A percentile compares a stretch with the other conserved stretches of the same genome.
phyloP scores from a whole-genome alignment of 768 basidiomycete species.

The Suillus alpinus region DNA sequence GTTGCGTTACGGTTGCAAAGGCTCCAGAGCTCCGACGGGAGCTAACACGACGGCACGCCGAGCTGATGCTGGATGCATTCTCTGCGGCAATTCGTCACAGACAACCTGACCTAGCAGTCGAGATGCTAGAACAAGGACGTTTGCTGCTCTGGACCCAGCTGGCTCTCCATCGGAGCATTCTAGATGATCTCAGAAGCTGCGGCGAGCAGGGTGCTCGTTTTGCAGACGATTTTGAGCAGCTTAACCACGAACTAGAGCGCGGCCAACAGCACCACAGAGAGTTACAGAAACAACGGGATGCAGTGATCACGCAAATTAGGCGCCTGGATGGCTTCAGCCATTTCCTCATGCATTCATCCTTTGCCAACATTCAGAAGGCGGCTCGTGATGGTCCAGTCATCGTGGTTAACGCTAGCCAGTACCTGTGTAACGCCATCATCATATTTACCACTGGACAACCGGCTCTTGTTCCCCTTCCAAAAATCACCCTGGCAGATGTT shows the following conservation, averaged over 20 bases:
- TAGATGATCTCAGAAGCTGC: conserved; percentile 20
- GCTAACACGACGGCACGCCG: conserved; percentile 12
- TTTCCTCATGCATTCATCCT: conserved; percentile 22
- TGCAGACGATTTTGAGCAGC: conserved; percentile 18
- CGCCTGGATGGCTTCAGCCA: conserved; percentile 19
- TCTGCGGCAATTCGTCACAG: conserved; percentile 21
- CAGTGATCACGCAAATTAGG: conserved; percentile 23
- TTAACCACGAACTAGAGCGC: conserved; percentile 21
- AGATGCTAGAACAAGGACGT: conserved; percentile 34
- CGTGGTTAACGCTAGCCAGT: conserved; percentile 27
- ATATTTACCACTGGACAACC: conserved; percentile 11
- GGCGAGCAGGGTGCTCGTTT: conserved; percentile 9
- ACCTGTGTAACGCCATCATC: conserved; percentile 20
- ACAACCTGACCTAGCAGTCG: conserved; percentile 25
- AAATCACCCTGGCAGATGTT: conserved; percentile 8
- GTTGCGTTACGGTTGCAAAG: conserved; percentile 16
- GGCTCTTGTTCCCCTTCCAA: conserved; percentile 11
- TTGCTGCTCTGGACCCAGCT: conserved; percentile 24
- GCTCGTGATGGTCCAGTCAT: conserved; percentile 29
- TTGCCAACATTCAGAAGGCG: conserved; percentile 15
- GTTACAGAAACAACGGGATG: conserved; percentile 23
- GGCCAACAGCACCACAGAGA: conserved; percentile 17
- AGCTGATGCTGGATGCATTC: conserved; percentile 23
- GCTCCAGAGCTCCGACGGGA: conserved; percentile 13
- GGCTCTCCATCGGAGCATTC: conserved; percentile 20